These are phyloP conservation scores for Phyllosticta ampelicida DNA, from an alignment of 2,329 filamentous ascomycete genomes.

Conservation along the genomic window DNA sequence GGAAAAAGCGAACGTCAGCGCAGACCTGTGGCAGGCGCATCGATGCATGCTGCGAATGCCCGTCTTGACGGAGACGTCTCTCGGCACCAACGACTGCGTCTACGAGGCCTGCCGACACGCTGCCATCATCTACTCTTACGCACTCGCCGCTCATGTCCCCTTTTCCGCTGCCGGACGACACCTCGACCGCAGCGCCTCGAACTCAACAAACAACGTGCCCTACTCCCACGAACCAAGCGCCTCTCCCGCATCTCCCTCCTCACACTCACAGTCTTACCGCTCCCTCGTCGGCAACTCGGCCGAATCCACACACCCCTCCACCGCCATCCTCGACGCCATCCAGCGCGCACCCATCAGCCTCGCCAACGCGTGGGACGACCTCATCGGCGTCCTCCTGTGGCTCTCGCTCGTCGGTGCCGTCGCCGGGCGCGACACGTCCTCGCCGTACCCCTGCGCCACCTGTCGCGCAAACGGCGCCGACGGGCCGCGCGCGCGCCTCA, in stretches of 20 bases:
- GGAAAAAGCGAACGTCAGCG: not conserved
- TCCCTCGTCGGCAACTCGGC: not conserved
- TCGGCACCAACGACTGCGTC: not conserved
- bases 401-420: conserved; percentile 21
- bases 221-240: not conserved
- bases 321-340: conserved; percentile 5
- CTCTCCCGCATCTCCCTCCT: not conserved
- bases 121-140: conserved; percentile 8
- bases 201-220: not conserved
- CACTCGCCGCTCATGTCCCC: conserved; percentile 7
- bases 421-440: conserved; percentile 13
- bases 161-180: conserved; percentile 6
- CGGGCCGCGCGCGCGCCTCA: not conserved
- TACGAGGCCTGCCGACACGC: conserved; percentile 9
- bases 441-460: not conserved
- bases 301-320: conserved; percentile 2
- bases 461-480: not conserved
- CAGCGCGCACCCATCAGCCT: conserved; percentile 14
- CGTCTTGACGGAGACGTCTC: not conserved
- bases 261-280: not conserved
- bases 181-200: not conserved
- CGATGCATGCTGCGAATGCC: conserved; percentile 5
- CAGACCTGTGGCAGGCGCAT: conserved; percentile 2
- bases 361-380: conserved; percentile 21
- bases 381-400: conserved; percentile 25